Base-by-base conservation (phyloP, 2,329 filamentous ascomycete species). In the Fusarium solani-melongenae region DNA sequence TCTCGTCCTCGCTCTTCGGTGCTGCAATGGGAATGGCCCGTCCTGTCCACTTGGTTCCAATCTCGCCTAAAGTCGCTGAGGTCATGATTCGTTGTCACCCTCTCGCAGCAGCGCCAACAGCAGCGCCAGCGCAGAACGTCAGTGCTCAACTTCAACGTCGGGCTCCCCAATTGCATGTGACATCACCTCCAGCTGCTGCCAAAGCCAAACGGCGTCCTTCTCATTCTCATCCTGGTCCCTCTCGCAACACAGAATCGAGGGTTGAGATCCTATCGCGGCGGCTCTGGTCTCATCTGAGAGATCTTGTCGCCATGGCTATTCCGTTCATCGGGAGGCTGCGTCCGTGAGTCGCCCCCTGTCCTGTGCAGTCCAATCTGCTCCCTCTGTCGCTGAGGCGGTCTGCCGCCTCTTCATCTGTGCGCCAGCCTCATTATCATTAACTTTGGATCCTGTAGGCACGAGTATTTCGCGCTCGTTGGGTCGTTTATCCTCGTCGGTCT, bases 381-480 rank as follows among this genome's bases (percentile, higher is more conserved):
- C 9, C 20, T 56, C 51, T 56, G 7, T 56, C 15, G 51, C 17
- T 24, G 53, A 34, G 15, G 53, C 33, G 53, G 31, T 34, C 31
- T 36, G 33, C 53, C 53, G 27, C 61, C 62, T 60, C n/a, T 60
- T 38, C 39, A 44, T 60, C 41, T 46, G 53, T 67, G 49, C 59
- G 46, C 56, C 62, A 36, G 46, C 41, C 59, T 74, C 63, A 63
- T 72, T 77, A 64, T 74, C 63, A 62, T 72, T 77, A 64, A 77
- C 65, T 33, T 60, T 41, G 12, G 36, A 41, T 64, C 57, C 6
- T 65, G 68, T 73, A 95, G 93, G 82, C 89, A 89, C 83, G 95
- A 99, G 85, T 98, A 98, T 84, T 84, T 97, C 72, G 94, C 95
- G 41, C 90, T 99, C 49, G 84, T 96, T 55, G 91, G 92, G 64